Percentiles rank a stretch among this genome's conserved stretches.
Evolutionary conservation across 192 early-diverging fungal genomes (phyloP).

Genomic region (Bifiguratus adelaidae): DNA sequence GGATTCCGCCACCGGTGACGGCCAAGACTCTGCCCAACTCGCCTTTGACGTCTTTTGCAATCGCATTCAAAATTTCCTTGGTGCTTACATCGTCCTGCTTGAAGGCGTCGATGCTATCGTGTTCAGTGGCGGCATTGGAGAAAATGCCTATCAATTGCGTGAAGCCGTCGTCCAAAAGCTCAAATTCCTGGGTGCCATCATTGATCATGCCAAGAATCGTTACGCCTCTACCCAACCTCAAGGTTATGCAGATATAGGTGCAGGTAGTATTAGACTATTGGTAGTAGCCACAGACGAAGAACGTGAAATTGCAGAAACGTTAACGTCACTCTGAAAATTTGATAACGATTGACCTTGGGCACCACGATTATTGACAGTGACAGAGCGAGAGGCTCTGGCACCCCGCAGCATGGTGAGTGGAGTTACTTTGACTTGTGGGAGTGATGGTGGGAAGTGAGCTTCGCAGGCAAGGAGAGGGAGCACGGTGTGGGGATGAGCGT

Average conservation of each 20-base stretch:
- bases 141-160: slow-evolving; percentile 16
- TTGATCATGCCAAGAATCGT: slow-evolving; percentile 4
- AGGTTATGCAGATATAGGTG: slow-evolving; percentile 3
- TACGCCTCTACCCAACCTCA: slow-evolving; percentile 3
- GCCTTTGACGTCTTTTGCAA: slow-evolving; percentile 27
- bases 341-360: too few relatives aligned
- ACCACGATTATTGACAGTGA: too few relatives aligned
- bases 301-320: slow-evolving; percentile 10
- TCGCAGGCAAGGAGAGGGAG: too few relatives aligned
- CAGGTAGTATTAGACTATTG: slow-evolving; percentile 8
- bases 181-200: slow-evolving; percentile 6
- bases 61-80: slow-evolving; percentile 27
- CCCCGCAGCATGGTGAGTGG: too few relatives aligned
- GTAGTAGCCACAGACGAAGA: slow-evolving; percentile 25
- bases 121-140: slow-evolving; percentile 33
- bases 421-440: too few relatives aligned
- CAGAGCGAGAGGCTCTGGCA: too few relatives aligned
- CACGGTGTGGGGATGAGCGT: too few relatives aligned
- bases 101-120: slow-evolving; percentile 17
- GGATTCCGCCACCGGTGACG: neutral
- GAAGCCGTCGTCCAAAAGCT: slow-evolving; percentile 8
- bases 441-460: too few relatives aligned
- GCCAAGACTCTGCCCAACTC: slow-evolving; percentile 12
- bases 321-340: too few relatives aligned
- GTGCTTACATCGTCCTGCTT: slow-evolving; percentile 18